Evolutionary conservation across 169 alveolate species (phyloP), one percentile per base, ranked within the genome.

Genomic region (Fabrea salina): DNA sequence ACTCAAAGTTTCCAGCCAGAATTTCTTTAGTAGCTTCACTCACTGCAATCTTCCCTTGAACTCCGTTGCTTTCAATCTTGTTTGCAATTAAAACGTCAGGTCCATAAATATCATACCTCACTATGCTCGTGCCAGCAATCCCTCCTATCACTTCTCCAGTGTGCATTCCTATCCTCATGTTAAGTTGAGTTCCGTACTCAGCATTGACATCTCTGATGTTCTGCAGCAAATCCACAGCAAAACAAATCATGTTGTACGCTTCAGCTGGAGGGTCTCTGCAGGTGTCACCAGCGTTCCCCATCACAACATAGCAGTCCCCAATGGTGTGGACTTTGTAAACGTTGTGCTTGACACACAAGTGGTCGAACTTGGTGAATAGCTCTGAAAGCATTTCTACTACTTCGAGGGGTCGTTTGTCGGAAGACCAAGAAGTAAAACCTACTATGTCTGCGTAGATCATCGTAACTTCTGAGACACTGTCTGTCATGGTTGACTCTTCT

Each of bases 271-370:
- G 11, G 4, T 51, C 27, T 19, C 51, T 41, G 19, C 47, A 0
- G 5, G 19, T 44, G 6, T 44, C 19, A 4, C 95, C 99, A 4
- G 98, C 99, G 85, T 96, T 98, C 40, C 99, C 97, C 91, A 97
- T 94, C 0, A 99, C 99, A 7, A 98, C 99, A 82, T 98, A 98
- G 58, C 99, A 99, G 85, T 98, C 99, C 3, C 99, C 99, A 27
- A 98, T 98, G 0, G 99, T 98, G 82, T 98, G 98, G 0, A 98
- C 96, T 91, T 97, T 98, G 89, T 95, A 98, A 8, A 97, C 95
- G 30, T 97, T 94, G 72, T 95, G 91, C 71, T 92, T 92, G 30
- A 98, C 94, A 75, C 99, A 95, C 77, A 95, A 93, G 49, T 96
- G 86, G 87, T 98, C 99, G 85, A 98, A 97, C 64, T 94, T 89